These are phyloP conservation scores for Senna siamea DNA, from an alignment of 306 rosid genomes.

Conservation along the genomic window DNA sequence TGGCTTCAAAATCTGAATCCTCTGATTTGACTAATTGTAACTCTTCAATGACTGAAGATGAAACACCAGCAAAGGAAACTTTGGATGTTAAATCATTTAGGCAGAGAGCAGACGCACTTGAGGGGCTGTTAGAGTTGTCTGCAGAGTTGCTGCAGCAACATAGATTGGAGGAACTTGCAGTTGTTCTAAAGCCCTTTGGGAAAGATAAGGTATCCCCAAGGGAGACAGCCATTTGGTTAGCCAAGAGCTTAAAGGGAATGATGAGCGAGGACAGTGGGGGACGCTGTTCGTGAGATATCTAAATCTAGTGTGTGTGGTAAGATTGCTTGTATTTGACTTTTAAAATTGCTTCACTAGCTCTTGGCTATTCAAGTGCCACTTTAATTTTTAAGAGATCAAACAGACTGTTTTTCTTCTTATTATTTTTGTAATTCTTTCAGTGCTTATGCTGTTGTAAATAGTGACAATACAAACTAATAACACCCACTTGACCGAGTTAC, in stretches of 20 bases:
- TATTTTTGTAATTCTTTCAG: slow-evolving; percentile 64
- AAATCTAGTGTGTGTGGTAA: slow-evolving; percentile 25
- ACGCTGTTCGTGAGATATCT: slow-evolving; percentile 57
- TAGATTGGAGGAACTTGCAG: slow-evolving; percentile 88
- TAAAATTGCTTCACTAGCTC: slow-evolving; percentile 42
- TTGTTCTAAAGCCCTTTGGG: slow-evolving; percentile 93
- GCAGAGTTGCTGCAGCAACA: slow-evolving; percentile 90
- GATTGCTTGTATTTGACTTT: slow-evolving; percentile 43
- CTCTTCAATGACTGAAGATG: slow-evolving; percentile 61
- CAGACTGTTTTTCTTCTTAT: slow-evolving; percentile 33
- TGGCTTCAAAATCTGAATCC: slow-evolving; percentile 55
- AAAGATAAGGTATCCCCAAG: slow-evolving; percentile 96
- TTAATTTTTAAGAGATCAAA: slow-evolving; percentile 48
- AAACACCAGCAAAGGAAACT: slow-evolving; percentile 63
- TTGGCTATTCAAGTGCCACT: slow-evolving; percentile 51
- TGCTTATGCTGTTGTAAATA: slow-evolving; percentile 81
- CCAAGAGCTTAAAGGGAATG: slow-evolving; percentile 97
- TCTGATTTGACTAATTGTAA: slow-evolving; percentile 49
- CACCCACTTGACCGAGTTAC: slow-evolving; percentile 34
- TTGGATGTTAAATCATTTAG: slow-evolving; percentile 86
- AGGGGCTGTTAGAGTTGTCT: slow-evolving; percentile 91
- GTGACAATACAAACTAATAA: slow-evolving; percentile 60
- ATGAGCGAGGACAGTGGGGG: slow-evolving; percentile 72
- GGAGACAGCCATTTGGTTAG: slow-evolving; percentile 99
- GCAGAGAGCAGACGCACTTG: slow-evolving; percentile 99